A percentile compares a stretch with the other conserved stretches of the same genome.
These are phyloP conservation scores for Metrosideros polymorpha DNA, from an alignment of 441 rosid species.

Conservation along the genomic window DNA sequence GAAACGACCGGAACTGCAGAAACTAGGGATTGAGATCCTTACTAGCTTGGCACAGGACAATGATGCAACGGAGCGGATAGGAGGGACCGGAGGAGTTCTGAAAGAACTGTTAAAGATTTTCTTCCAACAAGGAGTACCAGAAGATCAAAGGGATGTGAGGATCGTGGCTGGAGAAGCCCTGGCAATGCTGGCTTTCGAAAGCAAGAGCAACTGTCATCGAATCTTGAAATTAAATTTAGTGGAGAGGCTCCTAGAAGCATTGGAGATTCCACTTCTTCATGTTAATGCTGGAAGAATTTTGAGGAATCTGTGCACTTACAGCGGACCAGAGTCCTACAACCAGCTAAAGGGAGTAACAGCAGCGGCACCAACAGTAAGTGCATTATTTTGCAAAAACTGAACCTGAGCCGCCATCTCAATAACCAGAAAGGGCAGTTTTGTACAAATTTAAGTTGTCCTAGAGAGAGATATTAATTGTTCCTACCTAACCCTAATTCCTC, in stretches of 20 bases:
- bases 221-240: slow-evolving; percentile 45
- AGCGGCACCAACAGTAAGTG: slow-evolving; percentile 63
- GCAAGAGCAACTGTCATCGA: slow-evolving; percentile 58
- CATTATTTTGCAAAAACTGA: not conserved
- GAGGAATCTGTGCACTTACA: slow-evolving; percentile 56
- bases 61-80: slow-evolving; percentile 70
- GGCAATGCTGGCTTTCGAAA: slow-evolving; percentile 74
- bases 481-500: not conserved
- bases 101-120: slow-evolving; percentile 76
- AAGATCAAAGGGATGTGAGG: slow-evolving; percentile 34
- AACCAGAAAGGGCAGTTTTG: not conserved
- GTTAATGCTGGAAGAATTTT: slow-evolving; percentile 75
- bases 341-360: slow-evolving; percentile 33
- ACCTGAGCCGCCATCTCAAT: not conserved
- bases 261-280: slow-evolving; percentile 37
- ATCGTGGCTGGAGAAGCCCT: slow-evolving; percentile 83
- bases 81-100: slow-evolving; percentile 76
- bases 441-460: not conserved
- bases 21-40: slow-evolving; percentile 57
- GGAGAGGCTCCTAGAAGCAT: slow-evolving; percentile 43
- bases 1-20: slow-evolving; percentile 55
- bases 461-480: not conserved
- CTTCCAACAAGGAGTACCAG: slow-evolving; percentile 28
- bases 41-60: slow-evolving; percentile 60
- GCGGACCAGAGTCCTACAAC: slow-evolving; percentile 39